Evolutionary conservation across 2,329 filamentous ascomycete genomes (phyloP).

Genomic region (Dactylellina parvicollis): DNA sequence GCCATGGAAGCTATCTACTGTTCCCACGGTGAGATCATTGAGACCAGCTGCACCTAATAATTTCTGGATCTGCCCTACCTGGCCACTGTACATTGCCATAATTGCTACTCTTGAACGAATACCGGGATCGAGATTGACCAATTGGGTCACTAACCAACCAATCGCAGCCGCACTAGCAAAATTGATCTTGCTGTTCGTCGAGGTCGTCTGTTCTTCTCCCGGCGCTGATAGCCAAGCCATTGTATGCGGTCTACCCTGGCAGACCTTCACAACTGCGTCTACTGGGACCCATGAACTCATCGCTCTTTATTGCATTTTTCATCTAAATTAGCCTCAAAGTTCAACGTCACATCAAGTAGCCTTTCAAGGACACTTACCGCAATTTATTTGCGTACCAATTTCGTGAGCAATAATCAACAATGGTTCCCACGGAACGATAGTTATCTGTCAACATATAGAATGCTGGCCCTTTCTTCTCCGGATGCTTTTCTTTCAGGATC

Average conservation of each 20-base stretch:
- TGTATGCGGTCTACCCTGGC: background rate
- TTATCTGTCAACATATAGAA: background rate
- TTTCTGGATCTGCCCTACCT: background rate
- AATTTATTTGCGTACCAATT: too few relatives aligned
- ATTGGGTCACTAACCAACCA: background rate
- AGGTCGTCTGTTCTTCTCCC: background rate
- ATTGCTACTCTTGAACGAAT: background rate
- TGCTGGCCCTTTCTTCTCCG: background rate
- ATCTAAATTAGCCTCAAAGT: too few relatives aligned
- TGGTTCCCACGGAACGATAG: background rate
- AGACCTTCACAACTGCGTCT: too few relatives aligned
- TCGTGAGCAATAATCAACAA: background rate
- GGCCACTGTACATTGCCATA: background rate
- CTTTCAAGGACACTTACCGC: too few relatives aligned
- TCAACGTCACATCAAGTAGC: too few relatives aligned
- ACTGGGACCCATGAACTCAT: too few relatives aligned
- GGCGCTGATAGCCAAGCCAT: background rate
- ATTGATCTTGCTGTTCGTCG: background rate
- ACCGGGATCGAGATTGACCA: background rate
- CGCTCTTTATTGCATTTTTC: too few relatives aligned
- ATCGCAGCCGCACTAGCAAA: background rate
- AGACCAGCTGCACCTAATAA: background rate
- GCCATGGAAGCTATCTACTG: conserved; percentile 11
- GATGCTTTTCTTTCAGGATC: background rate
- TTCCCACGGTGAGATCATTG: background rate